Evolutionary conservation across 1,284 basidiomycete genomes (phyloP).

Genomic region (Ustilago sp.): DNA sequence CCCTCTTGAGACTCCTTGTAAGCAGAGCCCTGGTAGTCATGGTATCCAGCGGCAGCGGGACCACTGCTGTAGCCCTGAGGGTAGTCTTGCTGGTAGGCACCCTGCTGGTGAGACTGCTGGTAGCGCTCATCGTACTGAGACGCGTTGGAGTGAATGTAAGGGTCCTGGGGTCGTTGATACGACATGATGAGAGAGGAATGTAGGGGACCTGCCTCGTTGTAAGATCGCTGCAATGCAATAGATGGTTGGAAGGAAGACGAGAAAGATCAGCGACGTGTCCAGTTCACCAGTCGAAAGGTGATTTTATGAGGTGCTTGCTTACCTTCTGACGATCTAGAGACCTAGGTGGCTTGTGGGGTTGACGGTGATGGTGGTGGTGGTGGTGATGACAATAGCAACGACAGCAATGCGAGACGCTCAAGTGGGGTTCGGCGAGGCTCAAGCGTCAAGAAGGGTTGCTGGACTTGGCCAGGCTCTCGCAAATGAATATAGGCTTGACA

Average conservation of each 20-base stretch:
- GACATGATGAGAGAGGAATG: conserved; percentile 51
- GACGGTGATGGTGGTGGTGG: not conserved
- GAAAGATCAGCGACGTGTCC: not conserved
- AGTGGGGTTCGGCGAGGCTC: not conserved
- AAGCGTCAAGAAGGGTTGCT: not conserved
- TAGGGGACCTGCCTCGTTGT: conserved; percentile 23
- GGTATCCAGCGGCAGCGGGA: conserved; percentile 35
- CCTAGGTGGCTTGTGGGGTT: conserved; percentile 2
- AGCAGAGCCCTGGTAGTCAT: conserved; percentile 46
- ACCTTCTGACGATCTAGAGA: not conserved
- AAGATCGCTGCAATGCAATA: conserved; percentile 11
- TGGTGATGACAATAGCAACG: not conserved
- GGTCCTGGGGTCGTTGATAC: conserved; percentile 60
- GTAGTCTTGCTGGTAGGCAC: conserved; percentile 26
- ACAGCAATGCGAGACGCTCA: not conserved
- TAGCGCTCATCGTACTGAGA: conserved; percentile 65
- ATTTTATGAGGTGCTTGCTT: not conserved
- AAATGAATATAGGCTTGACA: conserved; percentile 1
- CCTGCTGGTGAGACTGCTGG: conserved; percentile 40
- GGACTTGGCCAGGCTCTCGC: not conserved
- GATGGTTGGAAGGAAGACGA: not conserved
- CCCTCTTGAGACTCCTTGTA: conserved; percentile 47
- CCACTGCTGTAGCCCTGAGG: conserved; percentile 24
- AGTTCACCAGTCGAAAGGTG: not conserved
- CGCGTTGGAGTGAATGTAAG: conserved; percentile 64